These are phyloP conservation scores for Saturnispora mendoncae DNA, from an alignment of 805 yeast genomes.

Conservation along the genomic window DNA sequence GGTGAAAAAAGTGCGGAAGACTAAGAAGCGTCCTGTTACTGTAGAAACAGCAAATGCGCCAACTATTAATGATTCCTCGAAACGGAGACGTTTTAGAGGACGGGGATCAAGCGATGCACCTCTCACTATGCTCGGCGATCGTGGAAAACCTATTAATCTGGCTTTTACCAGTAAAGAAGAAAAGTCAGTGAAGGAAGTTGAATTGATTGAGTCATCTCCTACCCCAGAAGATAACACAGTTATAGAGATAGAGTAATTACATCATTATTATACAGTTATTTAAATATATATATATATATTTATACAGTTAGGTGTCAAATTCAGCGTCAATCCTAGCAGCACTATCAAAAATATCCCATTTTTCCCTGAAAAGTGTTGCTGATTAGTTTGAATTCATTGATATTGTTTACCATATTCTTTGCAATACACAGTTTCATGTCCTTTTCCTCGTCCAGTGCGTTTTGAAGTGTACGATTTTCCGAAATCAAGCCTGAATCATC, in stretches of 20 bases:
- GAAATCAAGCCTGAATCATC: constrained; percentile 23
- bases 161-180: neutral
- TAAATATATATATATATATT: neutral
- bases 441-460: constrained; percentile 23
- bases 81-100: neutral
- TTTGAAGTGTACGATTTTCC: constrained; percentile 22
- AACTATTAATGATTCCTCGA: no score
- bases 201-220: constrained; percentile 3
- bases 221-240: constrained; percentile 2
- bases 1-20: no score
- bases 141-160: constrained; percentile 6
- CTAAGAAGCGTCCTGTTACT: neutral
- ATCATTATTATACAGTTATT: no score
- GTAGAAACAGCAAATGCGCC: neutral
- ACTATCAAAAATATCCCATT: constrained; percentile 30
- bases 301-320: constrained; percentile 18
- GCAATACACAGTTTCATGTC: constrained; percentile 26
- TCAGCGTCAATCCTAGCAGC: constrained; percentile 28
- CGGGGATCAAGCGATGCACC: neutral
- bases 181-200: constrained; percentile 1
- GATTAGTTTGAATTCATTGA: constrained; percentile 22
- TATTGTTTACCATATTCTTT: constrained; percentile 21
- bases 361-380: constrained; percentile 24
- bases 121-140: neutral
- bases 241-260: constrained; percentile 7